Evolutionary conservation across 1,284 basidiomycete genomes (phyloP), one percentile per base, ranked within the genome.

Genomic region (Taiwanofungus camphoratus): DNA sequence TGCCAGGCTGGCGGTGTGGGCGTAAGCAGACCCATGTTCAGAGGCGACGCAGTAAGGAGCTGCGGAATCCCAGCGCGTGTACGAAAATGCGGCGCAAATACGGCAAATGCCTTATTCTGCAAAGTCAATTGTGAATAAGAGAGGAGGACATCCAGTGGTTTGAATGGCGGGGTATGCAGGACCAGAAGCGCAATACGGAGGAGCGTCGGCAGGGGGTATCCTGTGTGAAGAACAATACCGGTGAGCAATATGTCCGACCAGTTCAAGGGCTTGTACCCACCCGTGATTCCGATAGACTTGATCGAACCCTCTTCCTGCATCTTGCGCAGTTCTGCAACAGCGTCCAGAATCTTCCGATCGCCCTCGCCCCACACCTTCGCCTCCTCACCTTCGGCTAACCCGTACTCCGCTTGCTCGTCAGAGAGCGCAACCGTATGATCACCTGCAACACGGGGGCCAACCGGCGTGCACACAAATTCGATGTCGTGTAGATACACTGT

Each of bases 401-500:
- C 88, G 58, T 87, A 89, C 16, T 63, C 69, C 5, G 57, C 68
- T 16, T 44, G 39, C 36, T 66, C 68, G 2, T 67, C 66, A 8
- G 57, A 60, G 23, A 90, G 62, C 21, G 83, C 84, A 3, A 64
- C 57, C 2, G 64, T 53, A 54, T 82, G 81, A 45, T 79, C 70
- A 2, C 85, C 84, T 15, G 66, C 68, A 24, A 58, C 58, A 33
- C 66, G 66, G 0, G 79, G 74, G 19, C 70, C 61, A 36, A 82
- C 69, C 36, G 68, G 61, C 1, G 80, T 74, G 19, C 77, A 76
- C 9, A 96, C 79, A 57, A 87, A 97, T 68, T 99, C 95, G 46
- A 89, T 76, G 61, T 98, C 95, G 61, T 99, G 95, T 27, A 97
- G 70, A 56, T 92, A 94, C 1, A 94, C 88, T 1, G 77, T 74